A percentile compares a stretch with the other conserved stretches of the same genome.
phyloP scores from a whole-genome alignment of 768 basidiomycete genomes.

The Kondoa subrosea region DNA sequence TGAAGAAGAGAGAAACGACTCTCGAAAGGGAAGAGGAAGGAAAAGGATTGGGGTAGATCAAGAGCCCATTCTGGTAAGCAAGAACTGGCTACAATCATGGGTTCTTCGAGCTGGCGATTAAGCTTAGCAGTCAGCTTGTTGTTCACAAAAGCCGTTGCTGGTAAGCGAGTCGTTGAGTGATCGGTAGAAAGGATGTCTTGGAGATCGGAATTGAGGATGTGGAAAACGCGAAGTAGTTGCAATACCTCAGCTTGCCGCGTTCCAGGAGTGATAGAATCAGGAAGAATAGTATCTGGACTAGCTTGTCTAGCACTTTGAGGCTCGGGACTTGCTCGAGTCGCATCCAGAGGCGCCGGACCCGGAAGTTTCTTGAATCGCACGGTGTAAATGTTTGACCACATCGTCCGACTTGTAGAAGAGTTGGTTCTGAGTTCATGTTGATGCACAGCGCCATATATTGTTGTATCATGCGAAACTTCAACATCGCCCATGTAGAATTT shows the following conservation, averaged over 20 bases:
- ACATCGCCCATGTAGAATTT: conserved; percentile 90
- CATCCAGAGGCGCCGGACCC: conserved; percentile 47
- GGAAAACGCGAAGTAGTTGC: conserved; percentile 68
- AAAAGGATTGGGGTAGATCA: conserved; percentile 88
- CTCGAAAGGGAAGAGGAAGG: conserved; percentile 96
- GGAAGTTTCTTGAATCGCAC: conserved; percentile 83
- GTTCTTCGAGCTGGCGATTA: conserved; percentile 90
- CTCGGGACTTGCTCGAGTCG: conserved; percentile 16
- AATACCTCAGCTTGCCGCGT: conserved; percentile 78
- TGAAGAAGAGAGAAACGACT: conserved; percentile 94
- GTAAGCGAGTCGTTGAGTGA: conserved; percentile 31
- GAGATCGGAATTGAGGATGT: conserved; percentile 54
- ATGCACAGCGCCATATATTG: conserved; percentile 91
- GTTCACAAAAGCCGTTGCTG: conserved; percentile 80
- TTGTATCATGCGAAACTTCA: conserved; percentile 63
- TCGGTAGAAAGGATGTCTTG: neutral
- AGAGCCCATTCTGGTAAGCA: conserved; percentile 95
- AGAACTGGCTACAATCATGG: conserved; percentile 96
- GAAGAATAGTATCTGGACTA: conserved; percentile 47
- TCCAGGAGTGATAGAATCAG: conserved; percentile 68
- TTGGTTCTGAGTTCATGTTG: conserved; percentile 50
- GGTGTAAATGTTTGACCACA: conserved; percentile 75
- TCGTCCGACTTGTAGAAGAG: conserved; percentile 9
- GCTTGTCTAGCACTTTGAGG: conserved; percentile 31
- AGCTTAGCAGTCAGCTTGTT: conserved; percentile 96